Evolutionary conservation across 2,329 filamentous ascomycete species (phyloP).

Genomic region (Coleophoma crateriformis): DNA sequence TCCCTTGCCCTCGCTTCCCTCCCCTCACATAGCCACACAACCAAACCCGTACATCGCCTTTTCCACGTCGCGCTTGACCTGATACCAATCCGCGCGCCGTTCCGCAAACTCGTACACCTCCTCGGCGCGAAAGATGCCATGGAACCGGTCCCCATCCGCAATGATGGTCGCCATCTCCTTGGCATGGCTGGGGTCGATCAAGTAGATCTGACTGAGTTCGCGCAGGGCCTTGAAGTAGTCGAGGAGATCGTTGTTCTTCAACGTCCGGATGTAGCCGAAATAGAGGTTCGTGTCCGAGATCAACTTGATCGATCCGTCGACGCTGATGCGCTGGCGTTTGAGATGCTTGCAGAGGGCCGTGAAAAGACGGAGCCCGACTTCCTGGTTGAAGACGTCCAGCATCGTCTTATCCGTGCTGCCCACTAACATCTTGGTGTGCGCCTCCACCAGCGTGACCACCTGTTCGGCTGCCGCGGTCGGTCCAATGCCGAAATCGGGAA

Average conservation of each 20-base stretch:
- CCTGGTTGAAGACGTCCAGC: constrained; percentile 97
- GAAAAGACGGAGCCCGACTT: constrained; percentile 91
- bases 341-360: constrained; percentile 92
- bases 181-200: constrained; percentile 80
- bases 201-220: constrained; percentile 90
- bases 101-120: constrained; percentile 98
- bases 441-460: constrained; percentile 79
- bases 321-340: constrained; percentile 89
- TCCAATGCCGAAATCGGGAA: constrained; percentile 50
- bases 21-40: constrained; percentile 71
- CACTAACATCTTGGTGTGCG: constrained; percentile 86
- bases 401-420: constrained; percentile 97
- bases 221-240: constrained; percentile 89
- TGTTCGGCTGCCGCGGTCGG: constrained; percentile 74
- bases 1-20: too few species aligned
- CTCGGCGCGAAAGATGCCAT: constrained; percentile 88
- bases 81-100: constrained; percentile 89
- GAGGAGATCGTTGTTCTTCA: constrained; percentile 77
- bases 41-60: constrained; percentile 96
- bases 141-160: constrained; percentile 83
- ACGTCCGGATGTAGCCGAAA: constrained; percentile 73
- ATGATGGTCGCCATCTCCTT: constrained; percentile 96
- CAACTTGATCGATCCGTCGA: constrained; percentile 82
- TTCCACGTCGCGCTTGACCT: constrained; percentile 83
- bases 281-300: constrained; percentile 98